These are phyloP conservation scores for Oryza australiensis DNA, from an alignment of 176 grass and related monocot genomes.

Conservation along the genomic window DNA sequence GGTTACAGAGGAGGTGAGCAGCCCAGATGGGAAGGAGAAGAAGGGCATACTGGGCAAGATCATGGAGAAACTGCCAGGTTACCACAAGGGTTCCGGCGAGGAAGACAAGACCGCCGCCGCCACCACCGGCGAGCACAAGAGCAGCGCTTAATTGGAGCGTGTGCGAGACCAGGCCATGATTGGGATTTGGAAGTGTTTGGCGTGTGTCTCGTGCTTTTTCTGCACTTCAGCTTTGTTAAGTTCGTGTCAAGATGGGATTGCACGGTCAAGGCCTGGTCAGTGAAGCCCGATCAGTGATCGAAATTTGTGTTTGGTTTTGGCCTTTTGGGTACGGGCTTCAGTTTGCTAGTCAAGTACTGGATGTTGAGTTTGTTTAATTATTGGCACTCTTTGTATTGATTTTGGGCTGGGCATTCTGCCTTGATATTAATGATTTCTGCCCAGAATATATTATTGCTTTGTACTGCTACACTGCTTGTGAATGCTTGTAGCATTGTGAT, in stretches of 20 bases:
- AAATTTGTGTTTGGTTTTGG: background rate
- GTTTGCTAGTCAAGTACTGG: conserved; percentile 31
- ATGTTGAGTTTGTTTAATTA: conserved; percentile 33
- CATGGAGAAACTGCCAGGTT: conserved; percentile 89
- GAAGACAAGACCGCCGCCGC: conserved; percentile 44
- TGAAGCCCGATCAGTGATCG: conserved; percentile 20
- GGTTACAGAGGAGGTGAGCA: conserved; percentile 40
- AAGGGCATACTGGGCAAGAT: conserved; percentile 93
- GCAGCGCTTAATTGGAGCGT: background rate
- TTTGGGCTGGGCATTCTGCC: conserved; percentile 24
- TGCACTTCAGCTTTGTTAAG: conserved; percentile 23
- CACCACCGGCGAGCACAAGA: conserved; percentile 45
- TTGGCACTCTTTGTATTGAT: conserved; percentile 24
- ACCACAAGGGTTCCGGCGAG: conserved; percentile 58
- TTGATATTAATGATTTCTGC: conserved; percentile 20
- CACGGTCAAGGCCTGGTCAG: conserved; percentile 29
- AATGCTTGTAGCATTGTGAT: background rate
- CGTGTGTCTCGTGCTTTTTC: conserved; percentile 31
- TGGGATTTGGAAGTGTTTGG: conserved; percentile 10
- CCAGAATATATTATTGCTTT: background rate
- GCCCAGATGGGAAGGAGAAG: conserved; percentile 75
- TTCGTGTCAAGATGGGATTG: conserved; percentile 31
- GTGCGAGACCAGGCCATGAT: conserved; percentile 9
- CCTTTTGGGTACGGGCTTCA: conserved; percentile 9
- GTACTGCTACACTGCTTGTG: background rate